Evolutionary conservation across 1,284 basidiomycete species (phyloP).

Genomic region (Rhodotorula sp.): DNA sequence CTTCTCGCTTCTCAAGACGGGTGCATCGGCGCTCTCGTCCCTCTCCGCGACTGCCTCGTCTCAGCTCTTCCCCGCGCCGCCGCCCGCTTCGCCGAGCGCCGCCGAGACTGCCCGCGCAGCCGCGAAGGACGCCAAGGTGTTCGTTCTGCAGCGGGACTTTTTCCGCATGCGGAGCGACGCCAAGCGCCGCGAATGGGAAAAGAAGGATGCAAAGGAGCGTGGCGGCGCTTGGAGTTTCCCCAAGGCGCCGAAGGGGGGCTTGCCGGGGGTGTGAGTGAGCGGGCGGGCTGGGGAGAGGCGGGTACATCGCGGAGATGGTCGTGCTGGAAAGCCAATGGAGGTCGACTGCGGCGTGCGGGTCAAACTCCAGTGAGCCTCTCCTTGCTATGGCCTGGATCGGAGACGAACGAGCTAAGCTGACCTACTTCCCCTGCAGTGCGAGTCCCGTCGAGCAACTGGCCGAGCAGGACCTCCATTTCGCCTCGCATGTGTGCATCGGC

Average conservation of each 20-base stretch:
- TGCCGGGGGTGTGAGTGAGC: not conserved
- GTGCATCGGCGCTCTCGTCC: slow-evolving; percentile 30
- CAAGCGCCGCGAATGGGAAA: slow-evolving; percentile 33
- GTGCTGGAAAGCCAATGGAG: too few relatives aligned
- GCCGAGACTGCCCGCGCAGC: slow-evolving; percentile 6
- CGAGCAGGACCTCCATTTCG: too few relatives aligned
- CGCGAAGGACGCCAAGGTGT: slow-evolving; percentile 18
- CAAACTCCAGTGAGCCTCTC: too few relatives aligned
- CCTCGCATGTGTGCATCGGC: too few relatives aligned
- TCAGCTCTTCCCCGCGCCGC: slow-evolving; percentile 23
- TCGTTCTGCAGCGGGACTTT: slow-evolving; percentile 29
- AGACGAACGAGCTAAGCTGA: too few relatives aligned
- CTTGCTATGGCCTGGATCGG: too few relatives aligned
- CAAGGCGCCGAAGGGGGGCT: slow-evolving; percentile 25
- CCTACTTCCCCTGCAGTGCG: too few relatives aligned
- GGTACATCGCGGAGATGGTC: too few relatives aligned
- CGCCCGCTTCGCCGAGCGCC: slow-evolving; percentile 11
- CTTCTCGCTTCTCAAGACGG: slow-evolving; percentile 23
- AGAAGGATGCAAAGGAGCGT: slow-evolving; percentile 33
- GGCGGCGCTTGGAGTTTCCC: slow-evolving; percentile 25
- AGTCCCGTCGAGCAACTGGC: too few relatives aligned
- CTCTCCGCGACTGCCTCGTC: slow-evolving; percentile 23
- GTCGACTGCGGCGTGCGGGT: too few relatives aligned
- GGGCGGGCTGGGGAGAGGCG: not conserved
- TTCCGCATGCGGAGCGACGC: slow-evolving; percentile 29